Base-by-base conservation (phyloP, 805 yeast species). In the Cyberlindnera japonica region DNA sequence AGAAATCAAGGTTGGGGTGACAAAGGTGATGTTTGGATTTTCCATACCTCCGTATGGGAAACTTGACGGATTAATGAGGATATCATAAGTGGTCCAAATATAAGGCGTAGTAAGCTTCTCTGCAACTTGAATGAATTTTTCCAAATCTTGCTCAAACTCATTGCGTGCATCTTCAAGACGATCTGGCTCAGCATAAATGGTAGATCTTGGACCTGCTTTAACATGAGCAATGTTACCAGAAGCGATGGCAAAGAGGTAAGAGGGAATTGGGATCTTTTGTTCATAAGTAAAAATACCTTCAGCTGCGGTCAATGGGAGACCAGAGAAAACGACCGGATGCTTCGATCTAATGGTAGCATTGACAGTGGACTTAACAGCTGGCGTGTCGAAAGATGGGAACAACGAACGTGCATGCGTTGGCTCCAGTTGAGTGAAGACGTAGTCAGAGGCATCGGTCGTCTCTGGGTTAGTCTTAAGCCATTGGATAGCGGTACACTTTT, bases 1-100 rank as follows among this genome's bases (percentile, higher is more conserved):
- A 13, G 90, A 76, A 31, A 89, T 76, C 46, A 89, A 69, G 2
- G 96, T 88, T 34, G 96, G 95, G 0, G 96, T 87, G 8, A 89
- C 90, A 63, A 87, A 87, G 1, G 95, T 87, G 61, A 87, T 79
- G 57, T 88, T 87, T 45, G 95, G 95, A 57, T 87, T 86, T 65
- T 89, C 96, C 95, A 89, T 89, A 40, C 96, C 96, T 47, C 96
- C 96, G 55, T 85, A 89, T 3, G 95, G 95, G 64, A 75, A 77
- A 3, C 78, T 76, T 40, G 81, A 74, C 3, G 95, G 95, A 48
- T 88, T 75, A 23, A 89, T 79, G 29, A 89, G 69, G 22, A 87
- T 83, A 56, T 88, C 90, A 60, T 83, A 89, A 27, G 78, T 79
- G 42, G 76, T 73, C 95, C 96, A 89, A 55, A 86, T 93, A 62